Base-by-base conservation (phyloP, 1,284 basidiomycete species). In the Grifola frondosa region DNA sequence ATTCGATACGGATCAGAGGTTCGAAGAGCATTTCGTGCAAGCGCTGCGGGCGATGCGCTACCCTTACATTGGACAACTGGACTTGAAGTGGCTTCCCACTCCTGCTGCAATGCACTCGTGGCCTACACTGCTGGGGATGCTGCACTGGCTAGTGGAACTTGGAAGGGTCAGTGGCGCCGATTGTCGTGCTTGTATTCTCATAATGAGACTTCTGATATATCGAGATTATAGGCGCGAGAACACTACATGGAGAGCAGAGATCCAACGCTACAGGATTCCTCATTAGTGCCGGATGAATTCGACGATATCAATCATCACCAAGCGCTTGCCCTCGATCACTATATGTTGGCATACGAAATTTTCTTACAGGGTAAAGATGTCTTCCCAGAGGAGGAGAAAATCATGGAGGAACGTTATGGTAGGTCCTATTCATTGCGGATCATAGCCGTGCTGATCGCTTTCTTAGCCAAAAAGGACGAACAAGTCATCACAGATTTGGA, bases 141-240 rank as follows among this genome's bases (percentile, higher is more conserved):
- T 96, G 34, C 86, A 91, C 62, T 96, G 92, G 93, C 68, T 96
- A 12, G 85, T 87, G 1, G 87, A 91, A 53, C 64, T 91, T 50
- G 83, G 83, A 57, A 84, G 82, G 69, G 91, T 90, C 46, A 31
- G 73, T 60, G 20, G 1, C 12, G 19, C 29, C 17, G 3, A 11
- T 11, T 10, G 8, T 30, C 34, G 23, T 25, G 15, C 30, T 17
- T 28, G 17, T 34, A 25, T 26, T 28, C 38, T 22, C 28, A 21
- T 16, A 15, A 23, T 26, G 13, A 12, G 21, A 26, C 28, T 30
- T 19, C 38, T 39, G 26, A 46, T 19, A 16, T 20, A 33, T 39
- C 32, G 22, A 30, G 26, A 17, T 39, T 43, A 24, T 46, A 66
- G 66, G 59, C 58, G 12, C 71, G 77, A 39, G 65, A 73, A 28